These are phyloP conservation scores for Alternaria sp. DNA, from an alignment of 2,329 filamentous ascomycete species.

Conservation along the genomic window DNA sequence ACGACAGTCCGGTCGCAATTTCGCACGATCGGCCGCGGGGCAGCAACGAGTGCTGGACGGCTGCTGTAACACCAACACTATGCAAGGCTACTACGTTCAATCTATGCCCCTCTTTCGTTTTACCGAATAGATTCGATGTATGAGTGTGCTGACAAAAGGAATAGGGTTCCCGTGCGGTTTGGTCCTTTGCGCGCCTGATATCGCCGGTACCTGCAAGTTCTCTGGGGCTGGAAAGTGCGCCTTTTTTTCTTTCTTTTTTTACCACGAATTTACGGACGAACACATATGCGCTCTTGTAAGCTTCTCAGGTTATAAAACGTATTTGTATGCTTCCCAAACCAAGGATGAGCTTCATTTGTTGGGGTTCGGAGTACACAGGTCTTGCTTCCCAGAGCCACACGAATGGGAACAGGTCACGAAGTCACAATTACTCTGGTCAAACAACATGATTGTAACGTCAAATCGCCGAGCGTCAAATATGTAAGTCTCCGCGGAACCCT, in stretches of 20 bases:
- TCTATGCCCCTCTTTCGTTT: background rate
- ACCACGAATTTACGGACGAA: background rate
- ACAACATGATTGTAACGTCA: no score
- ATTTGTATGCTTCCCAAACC: no score
- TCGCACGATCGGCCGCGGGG: background rate
- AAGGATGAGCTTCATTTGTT: no score
- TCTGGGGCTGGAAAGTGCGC: background rate
- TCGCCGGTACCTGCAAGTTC: background rate
- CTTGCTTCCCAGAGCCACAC: no score
- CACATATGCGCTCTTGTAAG: background rate
- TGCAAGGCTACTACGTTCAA: background rate
- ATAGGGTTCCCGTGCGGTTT: constrained; percentile 3
- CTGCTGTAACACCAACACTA: background rate
- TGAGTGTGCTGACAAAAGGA: background rate
- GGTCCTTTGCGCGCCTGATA: background rate
- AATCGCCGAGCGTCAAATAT: no score
- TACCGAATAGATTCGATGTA: background rate
- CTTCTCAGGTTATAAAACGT: no score
- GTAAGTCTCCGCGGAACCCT: no score
- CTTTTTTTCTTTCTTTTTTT: background rate
- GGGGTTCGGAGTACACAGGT: no score
- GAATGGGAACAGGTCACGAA: no score
- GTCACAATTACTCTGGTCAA: no score
- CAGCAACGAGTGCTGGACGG: background rate
- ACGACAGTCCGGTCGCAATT: constrained; percentile 1